A percentile compares a stretch with the other conserved stretches of the same genome.
These are phyloP conservation scores for Suillus lakei DNA, from an alignment of 768 basidiomycete genomes.

Conservation along the genomic window DNA sequence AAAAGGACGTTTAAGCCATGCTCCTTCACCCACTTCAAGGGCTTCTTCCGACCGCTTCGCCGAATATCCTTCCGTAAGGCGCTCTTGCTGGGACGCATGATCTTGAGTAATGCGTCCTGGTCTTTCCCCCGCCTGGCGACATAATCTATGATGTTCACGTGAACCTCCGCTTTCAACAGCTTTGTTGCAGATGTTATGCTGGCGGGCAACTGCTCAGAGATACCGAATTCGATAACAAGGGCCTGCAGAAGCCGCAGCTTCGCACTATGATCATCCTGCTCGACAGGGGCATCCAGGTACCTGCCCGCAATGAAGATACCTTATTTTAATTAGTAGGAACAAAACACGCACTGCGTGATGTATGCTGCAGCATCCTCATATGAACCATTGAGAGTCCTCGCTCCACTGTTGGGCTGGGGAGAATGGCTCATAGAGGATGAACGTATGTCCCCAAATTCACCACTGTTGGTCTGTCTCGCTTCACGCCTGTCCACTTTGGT, in stretches of 20 bases:
- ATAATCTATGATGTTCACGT: constrained; percentile 78
- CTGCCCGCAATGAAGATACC: constrained; percentile 15
- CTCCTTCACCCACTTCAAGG: constrained; percentile 65
- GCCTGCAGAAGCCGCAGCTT: constrained; percentile 71
- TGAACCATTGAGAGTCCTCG: constrained; percentile 19
- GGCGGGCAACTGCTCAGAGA: constrained; percentile 53
- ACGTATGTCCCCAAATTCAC: not conserved
- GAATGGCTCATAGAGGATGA: constrained; percentile 6
- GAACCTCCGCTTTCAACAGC: constrained; percentile 65
- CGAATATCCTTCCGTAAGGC: constrained; percentile 66
- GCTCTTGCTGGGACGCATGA: constrained; percentile 64
- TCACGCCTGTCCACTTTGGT: not conserved
- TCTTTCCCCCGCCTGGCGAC: constrained; percentile 68
- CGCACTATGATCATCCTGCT: constrained; percentile 6
- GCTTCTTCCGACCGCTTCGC: constrained; percentile 49
- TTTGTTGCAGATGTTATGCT: constrained; percentile 71
- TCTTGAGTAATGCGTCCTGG: constrained; percentile 58
- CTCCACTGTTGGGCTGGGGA: constrained; percentile 16
- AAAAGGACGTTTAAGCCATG: constrained; percentile 67
- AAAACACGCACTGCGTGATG: constrained; percentile 28
- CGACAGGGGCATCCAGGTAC: constrained; percentile 25
- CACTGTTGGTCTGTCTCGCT: not conserved
- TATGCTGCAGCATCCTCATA: constrained; percentile 32
- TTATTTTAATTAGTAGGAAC: not conserved
- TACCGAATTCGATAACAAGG: constrained; percentile 80